Conservation (phyloP, 2,329 filamentous ascomycete species). For the Sclerotinia glacialis region DNA sequence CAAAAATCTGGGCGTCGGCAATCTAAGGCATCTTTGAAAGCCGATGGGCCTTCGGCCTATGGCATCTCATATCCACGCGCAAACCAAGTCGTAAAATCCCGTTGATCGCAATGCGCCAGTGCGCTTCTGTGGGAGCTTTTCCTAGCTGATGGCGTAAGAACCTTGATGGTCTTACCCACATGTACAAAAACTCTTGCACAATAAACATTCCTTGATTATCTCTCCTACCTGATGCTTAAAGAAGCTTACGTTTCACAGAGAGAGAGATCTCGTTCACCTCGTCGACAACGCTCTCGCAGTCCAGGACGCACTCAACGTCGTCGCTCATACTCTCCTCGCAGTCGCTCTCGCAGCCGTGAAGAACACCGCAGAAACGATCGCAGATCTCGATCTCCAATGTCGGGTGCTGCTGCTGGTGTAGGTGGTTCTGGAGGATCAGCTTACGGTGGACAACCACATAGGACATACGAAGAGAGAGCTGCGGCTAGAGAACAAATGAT, state of each 20-base stretch:
- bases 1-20: conserved; percentile 12
- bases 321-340: conserved; percentile 75
- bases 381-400: conserved; percentile 85
- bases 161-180: conserved; percentile 26
- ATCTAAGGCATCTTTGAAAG: conserved; percentile 5
- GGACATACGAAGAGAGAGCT: conserved; percentile 79
- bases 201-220: conserved; percentile 31
- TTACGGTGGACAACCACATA: conserved; percentile 65
- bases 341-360: conserved; percentile 74
- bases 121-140: conserved; percentile 21
- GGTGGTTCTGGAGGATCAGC: conserved; percentile 65
- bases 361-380: conserved; percentile 72
- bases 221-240: conserved; percentile 29
- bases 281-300: conserved; percentile 57
- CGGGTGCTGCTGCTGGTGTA: conserved; percentile 58
- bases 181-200: conserved; percentile 7
- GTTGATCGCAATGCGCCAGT: conserved; percentile 18
- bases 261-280: conserved; percentile 82
- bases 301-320: conserved; percentile 66
- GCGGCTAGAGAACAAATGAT: conserved; percentile 93
- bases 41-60: conserved; percentile 12
- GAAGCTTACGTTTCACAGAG: conserved; percentile 55
- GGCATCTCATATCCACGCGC: conserved; percentile 18
- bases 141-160: conserved; percentile 24
- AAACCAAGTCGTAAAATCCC: conserved; percentile 23